Conservation (phyloP, 257 asterid species). For the Gynochthodes officinalis region DNA sequence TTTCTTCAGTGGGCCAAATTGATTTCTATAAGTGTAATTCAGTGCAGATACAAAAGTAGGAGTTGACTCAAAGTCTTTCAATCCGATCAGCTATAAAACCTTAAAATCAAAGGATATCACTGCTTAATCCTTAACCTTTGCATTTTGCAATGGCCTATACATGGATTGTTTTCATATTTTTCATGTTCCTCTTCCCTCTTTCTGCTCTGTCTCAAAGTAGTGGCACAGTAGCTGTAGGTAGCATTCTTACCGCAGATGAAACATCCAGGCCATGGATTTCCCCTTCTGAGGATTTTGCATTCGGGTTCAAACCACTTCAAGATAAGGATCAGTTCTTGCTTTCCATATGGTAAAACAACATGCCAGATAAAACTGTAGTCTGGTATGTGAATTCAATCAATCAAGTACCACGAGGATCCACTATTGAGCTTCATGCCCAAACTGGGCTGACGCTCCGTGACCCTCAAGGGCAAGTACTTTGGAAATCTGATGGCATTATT, state of each 20-base stretch:
- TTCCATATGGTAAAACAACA: slow-evolving; percentile 40
- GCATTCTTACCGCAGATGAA: slow-evolving; percentile 31
- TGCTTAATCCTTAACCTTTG: no score
- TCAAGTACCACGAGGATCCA: slow-evolving; percentile 32
- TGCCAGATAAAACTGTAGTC: slow-evolving; percentile 36
- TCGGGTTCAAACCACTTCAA: slow-evolving; percentile 47
- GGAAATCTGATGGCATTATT: slow-evolving; percentile 11
- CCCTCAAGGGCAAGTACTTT: slow-evolving; percentile 7
- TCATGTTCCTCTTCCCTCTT: slow-evolving; percentile 15
- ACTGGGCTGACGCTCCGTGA: slow-evolving; percentile 28
- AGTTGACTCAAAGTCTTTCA: no score
- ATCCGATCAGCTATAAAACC: no score
- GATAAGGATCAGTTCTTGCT: slow-evolving; percentile 30
- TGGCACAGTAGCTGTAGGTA: slow-evolving; percentile 26
- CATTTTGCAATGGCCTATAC: slow-evolving; percentile 15
- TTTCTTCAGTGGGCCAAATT: no score
- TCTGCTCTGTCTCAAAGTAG: slow-evolving; percentile 25
- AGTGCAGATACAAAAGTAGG: no score
- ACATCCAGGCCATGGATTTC: slow-evolving; percentile 47
- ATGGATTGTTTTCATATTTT: not conserved
- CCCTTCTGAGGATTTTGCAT: slow-evolving; percentile 47
- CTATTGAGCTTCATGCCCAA: slow-evolving; percentile 25
- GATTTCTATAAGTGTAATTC: no score
- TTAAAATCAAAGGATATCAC: no score
- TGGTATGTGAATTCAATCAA: slow-evolving; percentile 34